Percentiles rank a stretch among this genome's conserved stretches.
Evolutionary conservation across 768 basidiomycete species (phyloP).

Genomic region (Phaeolepiota aurea): DNA sequence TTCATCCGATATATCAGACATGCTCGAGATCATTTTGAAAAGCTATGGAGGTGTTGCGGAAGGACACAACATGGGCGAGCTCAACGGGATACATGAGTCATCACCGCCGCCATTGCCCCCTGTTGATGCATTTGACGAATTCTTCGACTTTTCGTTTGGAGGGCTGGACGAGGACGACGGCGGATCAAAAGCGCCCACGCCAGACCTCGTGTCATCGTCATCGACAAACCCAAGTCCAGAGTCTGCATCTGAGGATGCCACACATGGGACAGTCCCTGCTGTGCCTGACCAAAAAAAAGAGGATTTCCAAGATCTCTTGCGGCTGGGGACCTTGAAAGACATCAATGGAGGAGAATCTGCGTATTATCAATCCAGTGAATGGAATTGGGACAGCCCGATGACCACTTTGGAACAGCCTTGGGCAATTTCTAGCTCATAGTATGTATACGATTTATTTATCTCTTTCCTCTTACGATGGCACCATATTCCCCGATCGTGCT

Average conservation of each 20-base stretch:
- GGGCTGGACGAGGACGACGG: slow-evolving; percentile 50
- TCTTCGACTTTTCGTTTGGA: slow-evolving; percentile 63
- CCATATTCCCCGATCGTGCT: slow-evolving; percentile 8
- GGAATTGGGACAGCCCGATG: slow-evolving; percentile 74
- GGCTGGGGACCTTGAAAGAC: slow-evolving; percentile 56
- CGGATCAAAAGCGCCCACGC: slow-evolving; percentile 62
- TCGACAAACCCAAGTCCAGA: slow-evolving; percentile 75
- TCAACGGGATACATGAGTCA: background rate
- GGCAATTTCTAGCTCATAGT: slow-evolving; percentile 60
- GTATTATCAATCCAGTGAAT: slow-evolving; percentile 52
- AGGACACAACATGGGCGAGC: slow-evolving; percentile 11
- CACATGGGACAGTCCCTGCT: slow-evolving; percentile 15
- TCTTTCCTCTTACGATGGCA: slow-evolving; percentile 11
- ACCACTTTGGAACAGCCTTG: slow-evolving; percentile 57
- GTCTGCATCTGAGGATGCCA: slow-evolving; percentile 56
- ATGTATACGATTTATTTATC: slow-evolving; percentile 26
- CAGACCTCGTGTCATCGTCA: slow-evolving; percentile 61
- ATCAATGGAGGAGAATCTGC: slow-evolving; percentile 71
- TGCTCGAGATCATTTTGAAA: slow-evolving; percentile 57
- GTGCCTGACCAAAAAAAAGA: slow-evolving; percentile 44
- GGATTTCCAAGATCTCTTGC: slow-evolving; percentile 44
- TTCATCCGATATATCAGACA: slow-evolving; percentile 46
- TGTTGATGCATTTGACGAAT: slow-evolving; percentile 47
- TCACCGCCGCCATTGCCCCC: slow-evolving; percentile 16
- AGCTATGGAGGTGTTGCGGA: slow-evolving; percentile 34